Conservation (phyloP, 768 basidiomycete species). For the Boletus patriciae region DNA sequence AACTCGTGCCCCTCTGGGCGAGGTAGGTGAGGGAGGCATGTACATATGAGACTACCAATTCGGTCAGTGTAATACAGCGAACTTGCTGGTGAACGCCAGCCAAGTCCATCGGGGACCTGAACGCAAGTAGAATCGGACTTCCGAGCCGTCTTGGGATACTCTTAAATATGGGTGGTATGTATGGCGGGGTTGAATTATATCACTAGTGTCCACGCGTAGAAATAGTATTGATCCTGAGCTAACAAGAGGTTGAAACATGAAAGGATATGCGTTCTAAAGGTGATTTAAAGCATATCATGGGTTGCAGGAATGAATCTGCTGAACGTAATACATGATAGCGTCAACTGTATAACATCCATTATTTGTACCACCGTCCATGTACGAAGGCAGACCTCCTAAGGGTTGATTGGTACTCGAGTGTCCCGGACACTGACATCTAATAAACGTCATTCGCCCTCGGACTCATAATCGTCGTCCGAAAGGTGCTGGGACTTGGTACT, state of each 20-base stretch:
- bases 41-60: slow-evolving; percentile 40
- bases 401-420: neutral
- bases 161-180: no score
- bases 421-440: neutral
- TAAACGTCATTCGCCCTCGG: slow-evolving; percentile 43
- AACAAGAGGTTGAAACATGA: neutral
- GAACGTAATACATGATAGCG: neutral
- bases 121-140: neutral
- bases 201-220: no score
- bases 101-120: no score
- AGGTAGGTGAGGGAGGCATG: slow-evolving; percentile 52
- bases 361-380: no score
- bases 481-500: slow-evolving; percentile 21
- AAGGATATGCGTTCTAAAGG: no score
- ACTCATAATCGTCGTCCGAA: slow-evolving; percentile 57
- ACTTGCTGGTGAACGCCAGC: no score
- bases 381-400: neutral
- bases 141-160: neutral
- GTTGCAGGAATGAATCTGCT: neutral
- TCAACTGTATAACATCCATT: no score
- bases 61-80: neutral
- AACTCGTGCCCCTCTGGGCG: slow-evolving; percentile 16
- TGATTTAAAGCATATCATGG: neutral
- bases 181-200: no score
- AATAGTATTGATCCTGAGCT: neutral